Conservation (phyloP, 1,284 basidiomycete genomes). For the Xanthoconium separans region DNA sequence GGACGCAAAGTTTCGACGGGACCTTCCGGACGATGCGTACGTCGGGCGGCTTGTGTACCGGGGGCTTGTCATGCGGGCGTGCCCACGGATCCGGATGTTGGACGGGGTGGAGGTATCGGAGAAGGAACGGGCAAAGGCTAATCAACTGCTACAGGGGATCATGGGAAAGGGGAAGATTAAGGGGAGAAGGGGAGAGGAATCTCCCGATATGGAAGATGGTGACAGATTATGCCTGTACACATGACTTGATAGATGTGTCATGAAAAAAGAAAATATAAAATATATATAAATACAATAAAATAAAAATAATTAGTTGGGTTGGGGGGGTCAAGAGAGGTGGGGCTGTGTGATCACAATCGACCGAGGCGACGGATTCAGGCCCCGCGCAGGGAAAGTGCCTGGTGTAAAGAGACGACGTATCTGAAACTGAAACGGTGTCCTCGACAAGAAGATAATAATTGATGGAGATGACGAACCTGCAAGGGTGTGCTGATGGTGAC, state of each 20-base stretch:
- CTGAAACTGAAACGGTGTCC: slow-evolving; percentile 28
- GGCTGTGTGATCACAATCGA: slow-evolving; percentile 31
- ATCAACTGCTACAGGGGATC: slow-evolving; percentile 62
- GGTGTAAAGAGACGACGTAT: slow-evolving; percentile 22
- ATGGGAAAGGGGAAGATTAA: slow-evolving; percentile 40
- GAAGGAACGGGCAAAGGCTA: slow-evolving; percentile 82
- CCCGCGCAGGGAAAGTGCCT: slow-evolving; percentile 30
- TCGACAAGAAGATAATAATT: slow-evolving; percentile 15
- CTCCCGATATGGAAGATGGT: slow-evolving; percentile 17
- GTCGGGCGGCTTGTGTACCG: slow-evolving; percentile 84
- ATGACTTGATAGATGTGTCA: slow-evolving; percentile 23
- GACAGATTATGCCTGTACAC: slow-evolving; percentile 35
- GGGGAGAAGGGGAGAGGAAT: slow-evolving; percentile 18
- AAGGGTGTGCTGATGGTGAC: slow-evolving; percentile 12
- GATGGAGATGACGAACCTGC: slow-evolving; percentile 9
- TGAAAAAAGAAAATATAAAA: slow-evolving; percentile 5
- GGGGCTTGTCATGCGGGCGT: slow-evolving; percentile 79
- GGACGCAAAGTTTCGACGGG: slow-evolving; percentile 83
- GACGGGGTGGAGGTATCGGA: slow-evolving; percentile 80
- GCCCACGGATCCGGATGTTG: slow-evolving; percentile 63
- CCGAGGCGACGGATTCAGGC: slow-evolving; percentile 17
- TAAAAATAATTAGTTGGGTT: slow-evolving; percentile 8
- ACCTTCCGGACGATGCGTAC: slow-evolving; percentile 85
- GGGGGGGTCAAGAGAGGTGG: slow-evolving; percentile 8
- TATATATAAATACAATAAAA: slow-evolving; percentile 14